Conservation (phyloP, 192 early-diverging fungal genomes). For the Gryganskiella cystojenkinii region DNA sequence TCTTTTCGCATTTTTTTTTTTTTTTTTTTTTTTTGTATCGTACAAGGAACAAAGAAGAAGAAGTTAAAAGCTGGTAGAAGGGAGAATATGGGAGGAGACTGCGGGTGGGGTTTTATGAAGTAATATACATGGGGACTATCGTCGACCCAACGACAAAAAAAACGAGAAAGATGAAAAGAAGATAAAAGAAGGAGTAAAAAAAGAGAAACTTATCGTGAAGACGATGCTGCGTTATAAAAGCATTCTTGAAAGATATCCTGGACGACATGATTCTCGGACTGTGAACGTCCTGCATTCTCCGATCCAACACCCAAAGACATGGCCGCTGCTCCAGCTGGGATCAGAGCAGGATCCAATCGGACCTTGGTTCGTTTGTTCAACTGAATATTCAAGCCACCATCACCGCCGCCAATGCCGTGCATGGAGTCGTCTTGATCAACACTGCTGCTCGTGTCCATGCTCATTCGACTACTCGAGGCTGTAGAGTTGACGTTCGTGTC, state of each 20-base stretch:
- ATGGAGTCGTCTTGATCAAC: constrained; percentile 30
- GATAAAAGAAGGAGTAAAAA: neutral
- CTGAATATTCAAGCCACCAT: neutral
- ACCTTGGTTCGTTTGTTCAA: constrained; percentile 14
- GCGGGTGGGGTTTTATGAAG: no score
- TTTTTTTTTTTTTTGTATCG: constrained; percentile 6
- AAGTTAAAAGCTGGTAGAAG: neutral
- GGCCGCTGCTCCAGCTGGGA: neutral
- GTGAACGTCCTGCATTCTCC: neutral
- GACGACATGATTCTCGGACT: constrained; percentile 29
- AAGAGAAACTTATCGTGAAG: constrained; percentile 2
- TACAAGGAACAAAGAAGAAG: constrained; percentile 9
- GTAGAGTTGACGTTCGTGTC: neutral
- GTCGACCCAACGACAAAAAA: no score
- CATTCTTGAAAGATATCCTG: constrained; percentile 45
- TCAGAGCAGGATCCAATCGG: constrained; percentile 1
- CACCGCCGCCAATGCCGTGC: neutral
- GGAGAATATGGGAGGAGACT: no score
- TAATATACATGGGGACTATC: no score
- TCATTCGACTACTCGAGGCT: constrained; percentile 9
- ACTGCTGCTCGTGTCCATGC: constrained; percentile 15
- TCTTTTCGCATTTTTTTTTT: neutral
- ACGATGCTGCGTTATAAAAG: constrained; percentile 42
- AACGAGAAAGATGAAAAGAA: neutral
- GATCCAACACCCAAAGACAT: neutral